A percentile compares a stretch with the other conserved stretches of the same genome.
Evolutionary conservation across 352 stramenopile species (phyloP).

Genomic region (Thraustochytrium striatum): DNA sequence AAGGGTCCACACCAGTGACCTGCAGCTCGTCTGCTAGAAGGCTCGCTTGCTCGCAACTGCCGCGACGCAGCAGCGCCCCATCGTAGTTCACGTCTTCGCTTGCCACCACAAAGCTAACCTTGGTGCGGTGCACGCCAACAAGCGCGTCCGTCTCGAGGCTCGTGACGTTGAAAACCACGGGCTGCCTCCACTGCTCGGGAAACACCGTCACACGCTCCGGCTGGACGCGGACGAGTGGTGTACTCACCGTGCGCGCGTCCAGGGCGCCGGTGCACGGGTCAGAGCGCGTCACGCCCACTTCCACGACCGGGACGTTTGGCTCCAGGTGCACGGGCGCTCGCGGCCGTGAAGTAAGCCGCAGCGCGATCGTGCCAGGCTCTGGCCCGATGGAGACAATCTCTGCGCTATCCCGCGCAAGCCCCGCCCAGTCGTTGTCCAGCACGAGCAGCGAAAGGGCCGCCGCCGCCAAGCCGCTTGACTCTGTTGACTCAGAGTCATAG

Average conservation of each 20-base stretch:
- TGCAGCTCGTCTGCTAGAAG: neutral
- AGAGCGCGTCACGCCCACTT: neutral
- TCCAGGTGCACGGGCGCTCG: neutral
- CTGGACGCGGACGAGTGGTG: neutral
- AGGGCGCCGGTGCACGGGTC: neutral
- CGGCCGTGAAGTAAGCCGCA: neutral
- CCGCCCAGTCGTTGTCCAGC: neutral
- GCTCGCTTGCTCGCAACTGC: conserved; percentile 13
- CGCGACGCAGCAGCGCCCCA: conserved; percentile 3
- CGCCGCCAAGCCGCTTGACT: too few relatives aligned
- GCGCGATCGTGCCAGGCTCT: neutral
- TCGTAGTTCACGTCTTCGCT: conserved; percentile 42
- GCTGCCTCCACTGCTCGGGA: neutral
- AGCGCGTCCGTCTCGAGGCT: neutral
- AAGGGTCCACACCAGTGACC: too few relatives aligned
- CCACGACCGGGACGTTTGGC: neutral
- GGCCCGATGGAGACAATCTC: neutral
- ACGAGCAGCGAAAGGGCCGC: too few relatives aligned
- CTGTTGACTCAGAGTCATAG: too few relatives aligned
- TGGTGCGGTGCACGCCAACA: neutral
- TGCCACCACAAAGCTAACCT: conserved; percentile 16
- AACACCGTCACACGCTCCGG: neutral
- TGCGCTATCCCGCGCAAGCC: neutral
- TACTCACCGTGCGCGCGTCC: neutral
- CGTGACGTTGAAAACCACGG: neutral